Percentiles rank a stretch among this genome's conserved stretches.
Evolutionary conservation across 768 basidiomycete genomes (phyloP).

Genomic region (Amanita phalloides): DNA sequence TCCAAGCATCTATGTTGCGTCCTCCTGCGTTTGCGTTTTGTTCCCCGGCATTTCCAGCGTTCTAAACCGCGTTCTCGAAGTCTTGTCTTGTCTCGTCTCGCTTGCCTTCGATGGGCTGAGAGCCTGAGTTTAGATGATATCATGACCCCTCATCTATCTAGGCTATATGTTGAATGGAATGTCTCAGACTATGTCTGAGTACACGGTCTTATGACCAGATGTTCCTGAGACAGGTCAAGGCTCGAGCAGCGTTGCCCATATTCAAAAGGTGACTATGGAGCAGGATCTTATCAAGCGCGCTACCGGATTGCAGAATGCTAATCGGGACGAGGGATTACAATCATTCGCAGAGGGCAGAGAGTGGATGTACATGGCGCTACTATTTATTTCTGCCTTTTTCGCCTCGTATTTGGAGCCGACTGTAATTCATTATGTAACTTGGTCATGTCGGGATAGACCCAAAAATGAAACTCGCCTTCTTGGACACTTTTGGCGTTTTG

Average conservation of each 20-base stretch:
- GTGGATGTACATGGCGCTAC: neutral
- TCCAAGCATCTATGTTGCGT: too few species aligned
- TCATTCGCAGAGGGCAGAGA: conserved; percentile 55
- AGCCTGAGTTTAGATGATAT: too few species aligned
- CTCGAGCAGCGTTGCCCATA: conserved; percentile 71
- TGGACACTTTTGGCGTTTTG: neutral
- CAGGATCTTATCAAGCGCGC: conserved; percentile 68
- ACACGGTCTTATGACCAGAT: too few species aligned
- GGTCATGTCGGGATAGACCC: neutral
- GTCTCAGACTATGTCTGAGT: too few species aligned
- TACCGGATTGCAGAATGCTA: conserved; percentile 49
- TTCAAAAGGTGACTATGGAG: conserved; percentile 73
- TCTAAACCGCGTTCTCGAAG: too few species aligned
- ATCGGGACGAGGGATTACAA: conserved; percentile 45
- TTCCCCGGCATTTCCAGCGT: too few species aligned
- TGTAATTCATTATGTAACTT: neutral
- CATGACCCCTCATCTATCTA: too few species aligned
- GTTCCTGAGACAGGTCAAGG: conserved; percentile 77
- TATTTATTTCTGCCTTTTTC: conserved; percentile 1
- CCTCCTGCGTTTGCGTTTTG: too few species aligned
- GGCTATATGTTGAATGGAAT: too few species aligned
- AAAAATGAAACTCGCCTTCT: neutral
- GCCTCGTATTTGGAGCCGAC: neutral
- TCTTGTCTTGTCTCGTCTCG: too few species aligned
- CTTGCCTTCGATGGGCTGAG: too few species aligned